These are phyloP conservation scores for Clonostachys rhizophaga DNA, from an alignment of 2,329 filamentous ascomycete genomes.

Conservation along the genomic window DNA sequence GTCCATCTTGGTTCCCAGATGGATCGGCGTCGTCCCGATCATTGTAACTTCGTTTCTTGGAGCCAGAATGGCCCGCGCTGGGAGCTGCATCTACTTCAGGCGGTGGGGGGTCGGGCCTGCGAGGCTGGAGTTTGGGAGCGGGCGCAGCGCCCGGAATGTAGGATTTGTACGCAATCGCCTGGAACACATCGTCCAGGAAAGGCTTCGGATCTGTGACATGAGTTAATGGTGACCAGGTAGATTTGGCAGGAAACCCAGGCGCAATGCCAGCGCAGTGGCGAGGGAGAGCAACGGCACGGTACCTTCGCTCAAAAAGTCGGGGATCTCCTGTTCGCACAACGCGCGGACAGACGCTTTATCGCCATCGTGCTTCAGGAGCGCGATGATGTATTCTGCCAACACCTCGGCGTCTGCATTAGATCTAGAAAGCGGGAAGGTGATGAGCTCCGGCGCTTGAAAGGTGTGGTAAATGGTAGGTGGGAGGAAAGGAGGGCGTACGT, in stretches of 20 bases:
- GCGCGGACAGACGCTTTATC: slow-evolving; percentile 57
- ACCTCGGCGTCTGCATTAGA: slow-evolving; percentile 79
- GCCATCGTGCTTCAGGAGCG: slow-evolving; percentile 68
- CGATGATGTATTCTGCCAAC: slow-evolving; percentile 80
- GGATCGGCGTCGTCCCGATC: slow-evolving; percentile 6
- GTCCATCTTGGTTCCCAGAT: not conserved
- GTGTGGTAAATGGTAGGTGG: too few relatives aligned
- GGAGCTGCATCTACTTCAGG: not conserved
- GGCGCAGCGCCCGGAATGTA: slow-evolving; percentile 52
- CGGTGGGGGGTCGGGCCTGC: not conserved
- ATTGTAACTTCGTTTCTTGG: slow-evolving; percentile 29
- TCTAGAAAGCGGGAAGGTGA: slow-evolving; percentile 30
- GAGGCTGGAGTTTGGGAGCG: slow-evolving; percentile 18
- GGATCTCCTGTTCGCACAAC: slow-evolving; percentile 67
- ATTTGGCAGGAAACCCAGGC: too few relatives aligned
- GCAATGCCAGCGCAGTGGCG: not conserved
- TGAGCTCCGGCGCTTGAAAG: not conserved
- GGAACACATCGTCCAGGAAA: slow-evolving; percentile 70
- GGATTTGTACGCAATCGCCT: slow-evolving; percentile 56
- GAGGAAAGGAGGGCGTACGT: slow-evolving; percentile 45
- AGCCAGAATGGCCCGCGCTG: slow-evolving; percentile 3
- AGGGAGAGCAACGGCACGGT: slow-evolving; percentile 4
- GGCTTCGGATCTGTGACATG: slow-evolving; percentile 21
- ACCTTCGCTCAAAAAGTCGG: slow-evolving; percentile 70
- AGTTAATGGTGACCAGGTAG: too few relatives aligned